Evolutionary conservation across 2,329 filamentous ascomycete genomes (phyloP).

Genomic region (Neopestalotiopsis clavispora): DNA sequence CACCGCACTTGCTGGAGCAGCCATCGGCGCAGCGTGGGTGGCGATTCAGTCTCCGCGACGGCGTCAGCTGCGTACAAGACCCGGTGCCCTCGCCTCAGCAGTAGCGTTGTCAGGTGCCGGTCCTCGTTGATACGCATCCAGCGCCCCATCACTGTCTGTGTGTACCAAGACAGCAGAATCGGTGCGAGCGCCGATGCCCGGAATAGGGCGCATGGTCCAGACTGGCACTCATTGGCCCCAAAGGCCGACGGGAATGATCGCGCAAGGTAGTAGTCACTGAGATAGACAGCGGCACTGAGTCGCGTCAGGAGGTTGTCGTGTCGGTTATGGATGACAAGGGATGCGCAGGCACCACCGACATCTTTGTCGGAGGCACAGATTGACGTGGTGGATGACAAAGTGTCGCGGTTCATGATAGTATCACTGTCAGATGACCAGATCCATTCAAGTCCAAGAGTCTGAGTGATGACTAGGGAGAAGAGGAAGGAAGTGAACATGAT

Average conservation of each 20-base stretch:
- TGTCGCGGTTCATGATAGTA: too few relatives aligned
- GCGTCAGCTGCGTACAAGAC: constrained; percentile 29
- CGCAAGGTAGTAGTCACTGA: too few relatives aligned
- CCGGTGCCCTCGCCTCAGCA: constrained; percentile 35
- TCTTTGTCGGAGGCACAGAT: too few relatives aligned
- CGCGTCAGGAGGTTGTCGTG: too few relatives aligned
- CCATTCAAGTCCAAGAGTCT: too few relatives aligned
- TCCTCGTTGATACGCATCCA: constrained; percentile 44
- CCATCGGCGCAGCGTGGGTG: constrained; percentile 38
- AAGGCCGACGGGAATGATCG: constrained; percentile 33
- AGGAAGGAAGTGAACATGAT: constrained; percentile 44
- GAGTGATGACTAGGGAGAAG: constrained; percentile 29
- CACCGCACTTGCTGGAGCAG: constrained; percentile 42
- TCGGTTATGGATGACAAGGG: too few relatives aligned
- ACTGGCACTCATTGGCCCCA: constrained; percentile 37
- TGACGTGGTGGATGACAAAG: too few relatives aligned
- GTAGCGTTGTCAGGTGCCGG: constrained; percentile 41
- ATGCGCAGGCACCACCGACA: too few relatives aligned
- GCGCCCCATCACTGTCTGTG: constrained; percentile 38
- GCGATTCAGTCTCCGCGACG: constrained; percentile 41
- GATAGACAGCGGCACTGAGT: too few relatives aligned
- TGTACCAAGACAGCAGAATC: constrained; percentile 40
- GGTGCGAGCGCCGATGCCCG: constrained; percentile 34
- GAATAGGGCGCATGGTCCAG: constrained; percentile 41
- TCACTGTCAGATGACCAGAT: too few relatives aligned